These are phyloP conservation scores for Lachnellula subtilissima DNA, from an alignment of 2,329 filamentous ascomycete genomes.

Conservation along the genomic window DNA sequence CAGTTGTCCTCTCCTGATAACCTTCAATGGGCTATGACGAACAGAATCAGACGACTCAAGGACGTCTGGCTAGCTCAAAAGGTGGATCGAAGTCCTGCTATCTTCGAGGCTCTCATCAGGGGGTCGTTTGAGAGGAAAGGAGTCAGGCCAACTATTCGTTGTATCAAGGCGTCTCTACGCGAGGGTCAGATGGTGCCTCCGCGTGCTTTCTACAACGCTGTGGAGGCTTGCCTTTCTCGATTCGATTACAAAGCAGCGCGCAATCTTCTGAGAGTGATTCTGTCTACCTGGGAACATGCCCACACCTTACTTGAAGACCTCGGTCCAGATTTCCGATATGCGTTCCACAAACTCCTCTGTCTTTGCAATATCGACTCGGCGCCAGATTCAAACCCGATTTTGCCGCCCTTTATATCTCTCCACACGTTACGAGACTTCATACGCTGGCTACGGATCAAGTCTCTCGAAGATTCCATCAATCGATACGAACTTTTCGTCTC, in stretches of 20 bases:
- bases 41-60: slow-evolving; percentile 18
- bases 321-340: slow-evolving; percentile 12
- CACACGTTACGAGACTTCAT: slow-evolving; percentile 14
- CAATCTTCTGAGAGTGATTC: slow-evolving; percentile 20
- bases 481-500: slow-evolving; percentile 1
- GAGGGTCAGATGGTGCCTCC: slow-evolving; percentile 21
- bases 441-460: slow-evolving; percentile 15
- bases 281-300: slow-evolving; percentile 18
- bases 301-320: slow-evolving; percentile 9
- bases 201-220: slow-evolving; percentile 17
- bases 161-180: slow-evolving; percentile 25
- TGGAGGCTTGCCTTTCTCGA: slow-evolving; percentile 18
- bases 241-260: slow-evolving; percentile 20
- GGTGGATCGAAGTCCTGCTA: slow-evolving; percentile 16
- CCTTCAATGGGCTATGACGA: slow-evolving; percentile 22
- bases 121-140: slow-evolving; percentile 21
- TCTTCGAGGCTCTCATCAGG: slow-evolving; percentile 28
- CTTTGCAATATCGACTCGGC: slow-evolving; percentile 22
- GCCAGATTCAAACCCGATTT: neutral
- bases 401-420: neutral
- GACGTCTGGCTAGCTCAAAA: slow-evolving; percentile 20
- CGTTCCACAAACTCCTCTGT: slow-evolving; percentile 20
- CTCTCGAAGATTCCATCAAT: slow-evolving; percentile 11
- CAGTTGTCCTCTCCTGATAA: slow-evolving; percentile 6
- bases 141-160: slow-evolving; percentile 19